Evolutionary conservation across 164 flowering plant species (phyloP).

Genomic region (Buxus sempervirens): DNA sequence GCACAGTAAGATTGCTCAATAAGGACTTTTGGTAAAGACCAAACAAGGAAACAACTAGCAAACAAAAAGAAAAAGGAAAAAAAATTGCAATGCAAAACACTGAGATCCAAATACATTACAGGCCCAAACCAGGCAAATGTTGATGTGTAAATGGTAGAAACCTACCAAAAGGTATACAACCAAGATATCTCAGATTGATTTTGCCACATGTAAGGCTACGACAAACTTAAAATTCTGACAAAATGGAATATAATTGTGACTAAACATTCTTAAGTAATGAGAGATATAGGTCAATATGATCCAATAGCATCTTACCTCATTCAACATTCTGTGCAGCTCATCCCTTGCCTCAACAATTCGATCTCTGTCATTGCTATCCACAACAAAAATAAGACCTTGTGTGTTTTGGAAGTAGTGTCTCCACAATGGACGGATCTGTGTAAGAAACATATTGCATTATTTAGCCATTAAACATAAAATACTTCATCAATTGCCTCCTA

Average conservation of each 20-base stretch:
- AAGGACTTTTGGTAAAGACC: not conserved
- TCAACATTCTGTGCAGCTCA: slow-evolving; percentile 94
- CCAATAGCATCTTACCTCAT: slow-evolving; percentile 55
- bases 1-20: not conserved
- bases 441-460: slow-evolving; percentile 3
- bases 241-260: not conserved
- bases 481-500: not conserved
- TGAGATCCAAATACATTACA: not conserved
- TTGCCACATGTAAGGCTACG: not conserved
- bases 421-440: slow-evolving; percentile 97
- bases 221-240: not conserved
- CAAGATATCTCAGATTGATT: not conserved
- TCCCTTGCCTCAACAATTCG: slow-evolving; percentile 96
- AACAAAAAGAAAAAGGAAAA: too few relatives aligned
- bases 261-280: not conserved
- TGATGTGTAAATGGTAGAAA: not conserved
- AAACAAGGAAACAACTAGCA: not conserved
- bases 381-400: slow-evolving; percentile 94
- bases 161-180: not conserved
- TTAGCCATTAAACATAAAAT: not conserved
- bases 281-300: not conserved
- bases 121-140: not conserved
- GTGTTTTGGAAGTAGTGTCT: slow-evolving; percentile 99
- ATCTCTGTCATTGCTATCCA: slow-evolving; percentile 95
- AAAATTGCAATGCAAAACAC: not conserved